Percentiles rank a stretch among this genome's conserved stretches.
Conservation (phyloP, 179 eudicot genomes). For the Nepenthes alata region DNA sequence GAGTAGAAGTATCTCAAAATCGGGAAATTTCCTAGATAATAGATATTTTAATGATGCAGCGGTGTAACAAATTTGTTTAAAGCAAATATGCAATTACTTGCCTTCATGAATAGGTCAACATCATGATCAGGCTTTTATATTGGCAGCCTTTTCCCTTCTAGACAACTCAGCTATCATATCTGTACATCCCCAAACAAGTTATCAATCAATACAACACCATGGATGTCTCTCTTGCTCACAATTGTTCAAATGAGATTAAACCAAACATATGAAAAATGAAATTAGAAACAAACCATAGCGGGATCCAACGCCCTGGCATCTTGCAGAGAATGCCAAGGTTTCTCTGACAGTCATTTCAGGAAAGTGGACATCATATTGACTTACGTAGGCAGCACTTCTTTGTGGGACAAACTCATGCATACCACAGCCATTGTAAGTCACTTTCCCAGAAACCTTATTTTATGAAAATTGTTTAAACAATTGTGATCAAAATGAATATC, state of each 20-base stretch:
- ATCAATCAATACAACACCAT: too few relatives aligned
- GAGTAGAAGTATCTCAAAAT: background rate
- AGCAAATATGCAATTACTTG: background rate
- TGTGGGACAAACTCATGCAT: constrained; percentile 1
- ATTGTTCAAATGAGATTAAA: background rate
- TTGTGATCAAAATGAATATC: background rate
- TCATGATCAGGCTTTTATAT: constrained; percentile 7
- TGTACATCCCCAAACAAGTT: too few relatives aligned
- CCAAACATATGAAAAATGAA: background rate
- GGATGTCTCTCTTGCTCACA: too few relatives aligned
- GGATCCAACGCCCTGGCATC: constrained; percentile 2
- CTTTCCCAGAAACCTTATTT: background rate
- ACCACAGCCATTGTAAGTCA: too few relatives aligned
- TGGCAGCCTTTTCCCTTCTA: constrained; percentile 4
- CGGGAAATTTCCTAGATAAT: too few relatives aligned
- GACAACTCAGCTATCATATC: too few relatives aligned
- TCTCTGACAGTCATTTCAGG: background rate
- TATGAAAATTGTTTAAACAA: background rate
- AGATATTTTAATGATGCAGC: too few relatives aligned
- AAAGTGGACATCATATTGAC: constrained; percentile 1
- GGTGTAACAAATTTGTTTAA: too few relatives aligned
- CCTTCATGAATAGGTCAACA: constrained; percentile 1
- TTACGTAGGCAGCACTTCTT: background rate
- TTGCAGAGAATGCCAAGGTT: background rate
- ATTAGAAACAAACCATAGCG: background rate